Evolutionary conservation across 306 rosid species (phyloP), one percentile per base, ranked within the genome.

Genomic region (Myrica gale): DNA sequence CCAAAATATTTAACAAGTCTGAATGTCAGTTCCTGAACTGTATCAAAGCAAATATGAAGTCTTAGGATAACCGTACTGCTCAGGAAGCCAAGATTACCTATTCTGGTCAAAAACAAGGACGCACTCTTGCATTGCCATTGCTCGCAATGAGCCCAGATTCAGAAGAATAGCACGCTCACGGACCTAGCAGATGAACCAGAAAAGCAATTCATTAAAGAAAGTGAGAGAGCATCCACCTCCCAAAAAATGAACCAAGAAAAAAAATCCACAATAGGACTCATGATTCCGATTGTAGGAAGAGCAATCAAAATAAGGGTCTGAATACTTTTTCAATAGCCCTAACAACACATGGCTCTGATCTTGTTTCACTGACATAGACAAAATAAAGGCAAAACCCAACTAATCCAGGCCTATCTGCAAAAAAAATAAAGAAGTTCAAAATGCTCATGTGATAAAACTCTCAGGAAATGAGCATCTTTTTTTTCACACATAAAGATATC

Each of bases 101-200:
- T 89, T 90, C 65, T 87, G 81, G 82, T 92, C 97, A 84, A 96
- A 96, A 83, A 96, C 86, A 71, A 92, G 90, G 65, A 90, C 99
- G 52, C 83, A 77, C 68, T 96, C 99, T 76, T 69, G 80, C 98
- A 90, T 96, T n/a, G 98, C 99, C 74, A 96, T 96, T 72, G 98
- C 99, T 75, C 92, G 89, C 62, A 96, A 80, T 48, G 99, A 89
- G 77, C 99, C 99, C 86, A 96, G 85, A 79, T 96, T 92, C 68
- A 96, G 89, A 78, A 96, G 89, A 88, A 92, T 85, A 78, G 99
- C 99, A 83, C 79, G 78, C 83, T 96, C 98, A 17, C 99, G 99
- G 72, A 96, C 99, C 99, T 96, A 76, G 50, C 44, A 82, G 73
- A 68, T 23, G 78, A 75, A 76, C 32, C 53, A 78, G 74, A 71